A percentile compares a stretch with the other conserved stretches of the same genome.
Evolutionary conservation across 768 basidiomycete genomes (phyloP).

Genomic region (Phaffia tasmanica): DNA sequence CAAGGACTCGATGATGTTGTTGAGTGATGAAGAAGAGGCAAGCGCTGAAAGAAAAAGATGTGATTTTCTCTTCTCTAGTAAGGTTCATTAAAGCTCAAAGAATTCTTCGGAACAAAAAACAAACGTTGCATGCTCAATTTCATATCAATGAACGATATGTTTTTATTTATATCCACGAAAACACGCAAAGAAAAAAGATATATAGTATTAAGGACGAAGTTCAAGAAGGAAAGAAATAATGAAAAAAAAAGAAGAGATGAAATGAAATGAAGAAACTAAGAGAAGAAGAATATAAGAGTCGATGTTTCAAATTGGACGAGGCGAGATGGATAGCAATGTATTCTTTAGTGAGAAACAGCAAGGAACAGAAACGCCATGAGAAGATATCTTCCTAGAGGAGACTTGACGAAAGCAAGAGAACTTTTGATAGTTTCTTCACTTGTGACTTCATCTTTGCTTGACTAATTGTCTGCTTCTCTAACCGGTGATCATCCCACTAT

Average conservation of each 20-base stretch:
- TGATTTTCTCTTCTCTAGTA: too few relatives aligned
- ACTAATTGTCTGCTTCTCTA: neutral
- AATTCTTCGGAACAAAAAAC: too few relatives aligned
- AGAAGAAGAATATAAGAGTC: constrained; percentile 6
- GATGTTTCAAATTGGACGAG: constrained; percentile 5
- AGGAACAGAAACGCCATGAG: neutral
- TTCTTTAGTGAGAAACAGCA: constrained; percentile 4
- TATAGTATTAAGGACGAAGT: neutral
- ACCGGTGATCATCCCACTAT: neutral
- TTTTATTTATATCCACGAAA: too few relatives aligned
- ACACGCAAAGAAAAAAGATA: too few relatives aligned
- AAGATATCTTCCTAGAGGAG: too few relatives aligned
- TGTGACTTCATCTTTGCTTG: neutral
- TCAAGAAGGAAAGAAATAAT: neutral
- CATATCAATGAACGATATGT: too few relatives aligned
- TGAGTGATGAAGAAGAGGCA: too few relatives aligned
- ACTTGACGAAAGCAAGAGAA: neutral
- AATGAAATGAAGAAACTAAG: neutral
- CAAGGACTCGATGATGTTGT: too few relatives aligned
- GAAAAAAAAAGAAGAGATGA: neutral
- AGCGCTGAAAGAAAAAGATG: too few relatives aligned
- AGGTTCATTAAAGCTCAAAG: too few relatives aligned
- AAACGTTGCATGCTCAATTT: too few relatives aligned
- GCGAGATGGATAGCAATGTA: constrained; percentile 13
- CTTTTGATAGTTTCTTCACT: neutral